Evolutionary conservation across 169 alveolate genomes (phyloP), one percentile per base, ranked within the genome.

Genomic region (Ichthyophthirius multifiliis): DNA sequence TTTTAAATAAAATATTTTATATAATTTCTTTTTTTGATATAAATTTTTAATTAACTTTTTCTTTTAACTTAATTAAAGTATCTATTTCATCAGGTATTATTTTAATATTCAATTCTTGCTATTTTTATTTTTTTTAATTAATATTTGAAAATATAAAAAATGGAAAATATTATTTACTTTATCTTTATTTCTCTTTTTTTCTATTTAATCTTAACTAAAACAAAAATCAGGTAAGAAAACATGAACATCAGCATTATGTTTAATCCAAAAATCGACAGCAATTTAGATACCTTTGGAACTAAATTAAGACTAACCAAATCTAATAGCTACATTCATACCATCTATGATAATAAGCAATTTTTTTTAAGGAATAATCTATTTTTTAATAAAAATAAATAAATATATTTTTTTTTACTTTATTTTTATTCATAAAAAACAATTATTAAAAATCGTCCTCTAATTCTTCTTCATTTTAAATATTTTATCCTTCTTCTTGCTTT

Each of bases 311-410:
- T 86, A 84, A 3, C 96, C 96, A 79, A 89, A 94, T 35, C 94
- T 81, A 85, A 89, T 87, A 3, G 96, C 96, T 1, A 89, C 88
- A 87, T 92, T 92, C 34, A 88, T 83, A 31, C 92, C 96, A 87
- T 92, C 96, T 44, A 92, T 81, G 15, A 92, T 84, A 31, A 92
- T 83, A n/a, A 92, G 35, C 13, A 88, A 89, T 44, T 87, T 90
- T 73, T 77, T 74, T 39, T 86, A 6, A n/a, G 43, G 15, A 20
- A 10, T 20, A 20, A 3, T 55, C 31, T 55, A 34, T 39, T 55
- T 10, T 18, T 55, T 0, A 47, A n/a, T 9, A 6, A 2, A n/a
- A 47, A 18, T 9, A 7, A 3, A n/a, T n/a, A 47, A 47, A 12
- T n/a, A n/a, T n/a, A n/a, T n/a, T n/a, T n/a, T n/a, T n/a, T n/a